phyloP scores from a whole-genome alignment of 352 stramenopile species.

The Phytopythium ostracodes region DNA sequence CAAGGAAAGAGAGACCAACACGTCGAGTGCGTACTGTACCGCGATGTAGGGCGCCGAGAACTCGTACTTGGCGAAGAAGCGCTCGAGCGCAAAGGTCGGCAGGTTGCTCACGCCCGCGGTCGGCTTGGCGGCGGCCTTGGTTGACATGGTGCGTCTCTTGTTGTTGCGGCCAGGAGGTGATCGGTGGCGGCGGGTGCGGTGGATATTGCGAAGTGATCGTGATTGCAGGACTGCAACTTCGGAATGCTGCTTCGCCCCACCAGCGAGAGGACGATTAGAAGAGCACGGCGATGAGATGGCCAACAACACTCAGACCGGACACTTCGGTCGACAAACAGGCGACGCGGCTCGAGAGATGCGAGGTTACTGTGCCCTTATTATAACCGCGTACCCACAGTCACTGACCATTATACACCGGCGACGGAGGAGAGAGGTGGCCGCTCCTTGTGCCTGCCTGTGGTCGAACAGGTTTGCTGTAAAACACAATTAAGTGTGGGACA shows the following conservation, averaged over 20 bases:
- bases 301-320: neutral
- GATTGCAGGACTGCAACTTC: too few relatives aligned
- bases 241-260: neutral
- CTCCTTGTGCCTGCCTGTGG: too few relatives aligned
- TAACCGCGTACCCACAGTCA: too few relatives aligned
- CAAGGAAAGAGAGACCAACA: neutral
- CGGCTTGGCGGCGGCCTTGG: neutral
- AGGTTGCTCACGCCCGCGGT: conserved; percentile 11
- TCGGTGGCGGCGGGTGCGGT: neutral
- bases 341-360: neutral
- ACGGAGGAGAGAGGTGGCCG: neutral
- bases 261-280: neutral
- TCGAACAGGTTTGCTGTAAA: too few relatives aligned
- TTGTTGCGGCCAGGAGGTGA: neutral
- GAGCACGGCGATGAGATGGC: neutral
- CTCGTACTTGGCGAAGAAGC: conserved; percentile 54
- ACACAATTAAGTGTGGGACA: too few relatives aligned
- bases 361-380: too few relatives aligned
- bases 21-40: conserved; percentile 13
- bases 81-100: conserved; percentile 31
- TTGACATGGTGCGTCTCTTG: neutral
- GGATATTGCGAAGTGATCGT: neutral
- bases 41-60: conserved; percentile 34
- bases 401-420: neutral
- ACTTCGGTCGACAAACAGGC: neutral